Evolutionary conservation across 2,329 filamentous ascomycete species (phyloP), one percentile per base, ranked within the genome.

Genomic region (Colletotrichum sp.): DNA sequence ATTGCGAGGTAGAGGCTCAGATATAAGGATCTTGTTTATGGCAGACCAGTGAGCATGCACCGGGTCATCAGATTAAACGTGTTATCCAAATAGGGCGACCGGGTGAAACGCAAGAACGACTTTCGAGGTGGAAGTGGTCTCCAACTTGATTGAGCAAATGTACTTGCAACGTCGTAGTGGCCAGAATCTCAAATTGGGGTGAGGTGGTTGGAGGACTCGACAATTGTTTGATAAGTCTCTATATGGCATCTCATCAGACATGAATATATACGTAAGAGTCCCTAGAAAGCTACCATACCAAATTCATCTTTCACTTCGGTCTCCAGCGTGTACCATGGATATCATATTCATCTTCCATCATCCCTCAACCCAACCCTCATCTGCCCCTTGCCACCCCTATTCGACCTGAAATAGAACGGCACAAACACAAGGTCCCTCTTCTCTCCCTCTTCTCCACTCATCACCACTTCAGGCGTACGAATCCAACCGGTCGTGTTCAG

Each of bases 391-490:
- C 90, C 90, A 4, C 88, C 88, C 39, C 90, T 82, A 76, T 92
- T 92, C 18, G 88, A 89, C 18, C 90, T 83, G 72, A 90, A 85
- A 79, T 89, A 90, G 78, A 91, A 92, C 24, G 90, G 90, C 60
- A 92, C 82, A 80, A 91, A 90, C 3, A 84, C 80, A 57, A 92
- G 80, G 5, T 87, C 83, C 39, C 79, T 76, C 65, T 69, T 59
- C 6, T 44, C 44, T 1, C 79, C 74, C 67, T 79, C 67, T 32
- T 77, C 78, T 24, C 76, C 78, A 57, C 67, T 63, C 57, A 60
- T 34, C 78, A 78, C 76, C 68, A 75, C 77, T 68, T 75, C 78
- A 73, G 80, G 73, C 34, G 60, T 39, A 24, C 75, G 72, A 6
- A 76, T 67, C 79, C 78, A 80, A 6, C 80, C 73, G 2, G n/a